Evolutionary conservation across 176 grass and related monocot species (phyloP), one percentile per base, ranked within the genome.

Genomic region (Dactylis glomerata): DNA sequence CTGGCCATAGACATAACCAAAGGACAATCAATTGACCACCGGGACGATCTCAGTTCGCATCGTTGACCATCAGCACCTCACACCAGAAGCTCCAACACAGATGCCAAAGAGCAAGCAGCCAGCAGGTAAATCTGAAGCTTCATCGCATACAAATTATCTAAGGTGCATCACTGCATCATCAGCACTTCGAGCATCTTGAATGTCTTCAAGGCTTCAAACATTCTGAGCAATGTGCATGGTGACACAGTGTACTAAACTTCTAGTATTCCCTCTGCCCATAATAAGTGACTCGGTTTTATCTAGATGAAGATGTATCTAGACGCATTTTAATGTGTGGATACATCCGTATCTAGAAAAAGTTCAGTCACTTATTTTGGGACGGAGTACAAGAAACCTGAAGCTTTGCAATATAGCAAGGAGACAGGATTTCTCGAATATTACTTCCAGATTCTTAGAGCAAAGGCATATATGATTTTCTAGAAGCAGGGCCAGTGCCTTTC

Each of bases 381-480:
- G n/a, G n/a, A 65, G 41, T 24, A 56, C 17, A 10, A n/a, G 20
- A 4, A 41, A 78, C 3, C 44, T 13, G 17, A 51, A 71, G 1
- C 51, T 40, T 16, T 13, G 10, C 6, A n/a, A 27, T n/a, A 9
- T 19, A 45, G 14, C 22, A 63, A 58, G 22, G 59, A 72, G 54
- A 14, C 8, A 63, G 12, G 5, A 26, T 28, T 57, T 50, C 49
- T 23, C 15, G 3, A 16, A 82, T 49, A 16, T 32, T 8, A 20
- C n/a, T 59, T 82, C 64, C 19, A 79, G 66, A 45, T 51, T 56
- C 68, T 73, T 73, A 70, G 6, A 78, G 20, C 44, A 42, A 57
- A 71, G 51, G n/a, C 73, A 41, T 1, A 12, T 0, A 4, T 75
- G 6, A 23, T 63, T n/a, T 64, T 20, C n/a, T 10, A 73, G 10